Evolutionary conservation across 306 rosid genomes (phyloP), one percentile per base, ranked within the genome.

Genomic region (Astragalus glycyphyllos): DNA sequence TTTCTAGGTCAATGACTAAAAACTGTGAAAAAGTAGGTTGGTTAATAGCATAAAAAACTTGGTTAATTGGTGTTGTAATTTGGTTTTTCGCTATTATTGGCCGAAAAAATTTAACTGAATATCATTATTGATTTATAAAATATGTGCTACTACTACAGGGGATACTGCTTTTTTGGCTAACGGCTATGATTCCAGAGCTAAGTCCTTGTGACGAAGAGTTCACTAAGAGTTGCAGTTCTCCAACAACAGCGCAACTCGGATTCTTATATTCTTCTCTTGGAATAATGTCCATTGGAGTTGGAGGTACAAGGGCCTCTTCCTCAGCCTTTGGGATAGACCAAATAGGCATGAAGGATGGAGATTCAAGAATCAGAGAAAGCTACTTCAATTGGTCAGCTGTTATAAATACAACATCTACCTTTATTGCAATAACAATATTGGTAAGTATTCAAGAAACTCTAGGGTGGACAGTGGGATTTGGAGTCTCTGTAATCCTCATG

Each of bases 101-200:
- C 23, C 2, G 23, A 20, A 20, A 20, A 20, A 20, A 20, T 20
- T 20, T 20, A 20, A 2, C 23, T 20, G 2, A 44, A 5, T 38
- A 11, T 12, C 29, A 10, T 55, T 3, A 11, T n/a, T n/a, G n/a
- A 35, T 11, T 11, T 35, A 35, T 11, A 1, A 15, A 20, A 5
- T 61, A 7, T 11, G 51, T 20, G 23, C 38, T 9, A 20, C 40
- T 68, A 23, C 63, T n/a, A n/a, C n/a, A 76, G 80, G 80, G 80
- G 41, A 68, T 76, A 75, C 5, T 58, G 45, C 70, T 84, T 40
- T 48, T 84, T 8, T 84, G 88, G 85, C 63, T 38, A 68, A 81
- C 88, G 26, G 64, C 86, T 31, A 48, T 78, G 72, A 65, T 84
- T 17, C 79, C 85, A 55, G 2, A n/a, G 45, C 23, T 69, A 68